Percentiles rank a stretch among this genome's conserved stretches.
phyloP scores from a whole-genome alignment of 352 stramenopile genomes.

The Pythium rhizo-oryzae region DNA sequence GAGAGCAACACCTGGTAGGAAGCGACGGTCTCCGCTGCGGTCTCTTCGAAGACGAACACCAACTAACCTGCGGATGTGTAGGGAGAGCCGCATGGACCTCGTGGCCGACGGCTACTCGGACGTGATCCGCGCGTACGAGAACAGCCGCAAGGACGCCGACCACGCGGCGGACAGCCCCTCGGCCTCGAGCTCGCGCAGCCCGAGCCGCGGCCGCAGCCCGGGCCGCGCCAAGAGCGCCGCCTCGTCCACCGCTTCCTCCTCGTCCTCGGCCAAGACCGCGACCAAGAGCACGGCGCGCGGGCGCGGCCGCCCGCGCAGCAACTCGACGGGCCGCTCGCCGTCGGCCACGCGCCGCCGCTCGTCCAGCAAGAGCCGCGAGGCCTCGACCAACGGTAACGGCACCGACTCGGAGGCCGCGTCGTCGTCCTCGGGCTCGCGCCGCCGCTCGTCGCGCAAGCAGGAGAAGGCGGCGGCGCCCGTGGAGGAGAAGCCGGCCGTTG shows the following conservation, averaged over 20 bases:
- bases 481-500: background rate
- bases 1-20: slow-evolving; percentile 88
- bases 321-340: slow-evolving; percentile 51
- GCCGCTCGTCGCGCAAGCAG: slow-evolving; percentile 24
- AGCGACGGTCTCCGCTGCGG: too few species aligned
- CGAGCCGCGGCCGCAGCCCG: slow-evolving; percentile 46
- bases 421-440: slow-evolving; percentile 30
- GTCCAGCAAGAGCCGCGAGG: slow-evolving; percentile 27
- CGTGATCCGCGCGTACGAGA: slow-evolving; percentile 74
- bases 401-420: slow-evolving; percentile 15
- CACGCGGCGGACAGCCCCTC: slow-evolving; percentile 5
- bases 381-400: slow-evolving; percentile 4
- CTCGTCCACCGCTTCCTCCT: too few species aligned
- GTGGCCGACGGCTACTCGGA: slow-evolving; percentile 73
- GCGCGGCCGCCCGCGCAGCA: slow-evolving; percentile 65
- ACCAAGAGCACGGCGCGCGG: slow-evolving; percentile 34
- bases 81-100: slow-evolving; percentile 85
- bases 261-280: slow-evolving; percentile 22
- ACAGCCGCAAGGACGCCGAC: slow-evolving; percentile 62
- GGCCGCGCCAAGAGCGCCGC: slow-evolving; percentile 12
- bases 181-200: slow-evolving; percentile 39
- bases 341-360: slow-evolving; percentile 31
- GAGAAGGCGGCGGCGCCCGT: slow-evolving; percentile 31
- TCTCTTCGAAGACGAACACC: too few species aligned
- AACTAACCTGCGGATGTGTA: too few species aligned